phyloP scores from a whole-genome alignment of 129 eudicot genomes.

The Saussurea involucrata region DNA sequence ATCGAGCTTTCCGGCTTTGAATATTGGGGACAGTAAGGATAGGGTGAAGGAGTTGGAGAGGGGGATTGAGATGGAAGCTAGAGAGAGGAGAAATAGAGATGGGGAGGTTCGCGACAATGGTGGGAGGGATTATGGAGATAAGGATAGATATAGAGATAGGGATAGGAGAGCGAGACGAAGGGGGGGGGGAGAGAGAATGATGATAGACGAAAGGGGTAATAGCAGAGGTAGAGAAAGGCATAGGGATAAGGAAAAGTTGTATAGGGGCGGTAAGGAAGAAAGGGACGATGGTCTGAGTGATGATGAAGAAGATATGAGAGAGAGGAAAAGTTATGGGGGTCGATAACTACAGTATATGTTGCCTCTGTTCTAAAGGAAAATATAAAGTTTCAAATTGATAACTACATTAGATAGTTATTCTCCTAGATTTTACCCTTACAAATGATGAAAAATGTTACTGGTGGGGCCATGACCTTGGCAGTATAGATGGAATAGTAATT shows the following conservation, averaged over 20 bases:
- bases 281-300: not conserved
- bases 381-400: not conserved
- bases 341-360: not conserved
- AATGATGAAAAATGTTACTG: not conserved
- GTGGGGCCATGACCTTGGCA: not conserved
- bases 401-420: not conserved
- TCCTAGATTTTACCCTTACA: not conserved
- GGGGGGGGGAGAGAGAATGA: constrained; percentile 16
- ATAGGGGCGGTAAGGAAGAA: not conserved
- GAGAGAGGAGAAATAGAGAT: constrained; percentile 27
- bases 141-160: constrained; percentile 30
- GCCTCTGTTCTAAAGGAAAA: not conserved
- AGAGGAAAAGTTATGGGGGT: constrained; percentile 17
- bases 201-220: constrained; percentile 18
- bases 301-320: constrained; percentile 7
- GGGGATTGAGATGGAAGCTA: constrained; percentile 64
- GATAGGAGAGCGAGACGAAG: constrained; percentile 27
- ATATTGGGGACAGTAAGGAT: constrained; percentile 51
- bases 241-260: not conserved
- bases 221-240: constrained; percentile 12
- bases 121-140: constrained; percentile 18
- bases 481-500: not conserved
- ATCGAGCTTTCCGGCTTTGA: constrained; percentile 48
- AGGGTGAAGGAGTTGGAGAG: constrained; percentile 73
- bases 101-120: constrained; percentile 26